Evolutionary conservation across 768 basidiomycete genomes (phyloP), one percentile per base, ranked within the genome.

Genomic region (Kwoniella europaea): DNA sequence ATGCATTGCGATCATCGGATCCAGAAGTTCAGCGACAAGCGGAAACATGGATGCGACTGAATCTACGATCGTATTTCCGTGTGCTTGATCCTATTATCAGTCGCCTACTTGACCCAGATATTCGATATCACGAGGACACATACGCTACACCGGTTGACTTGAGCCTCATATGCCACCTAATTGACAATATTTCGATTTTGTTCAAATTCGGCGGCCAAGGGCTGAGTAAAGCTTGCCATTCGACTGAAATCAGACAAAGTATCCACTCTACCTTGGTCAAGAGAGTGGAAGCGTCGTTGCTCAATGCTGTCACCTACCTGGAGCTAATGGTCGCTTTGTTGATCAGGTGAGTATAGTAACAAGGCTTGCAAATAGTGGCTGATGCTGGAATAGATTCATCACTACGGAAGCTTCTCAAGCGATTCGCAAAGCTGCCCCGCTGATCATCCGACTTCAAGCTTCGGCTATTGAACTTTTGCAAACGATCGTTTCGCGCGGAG

Each of bases 31-130:
- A 91, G 29, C 88, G 93, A 12, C 86, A 92, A 42, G 92, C 92
- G 15, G 96, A 98, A 82, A 94, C 94, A 0, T 99, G 97, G 97
- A 94, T 99, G 91, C 88, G 95, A 29, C 94, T 93, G 79, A 93
- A 90, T 76, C 86, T 98, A 41, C 92, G 91, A 81, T 95, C 94
- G 1, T 96, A 96, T 81, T 86, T 94, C 68, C 89, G 95, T n/a
- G 87, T 96, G 41, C 86, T 98, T 55, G 96, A 98, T 80, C 94
- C 95, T 0, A 87, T 98, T 10, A 82, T 98, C 29, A 57, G 60
- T 52, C 73, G 80, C 4, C 67, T 80, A 3, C 27, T 77, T 2
- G 69, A 71, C 10, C 57, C 62, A 10, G 13, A 13, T 10, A 67
- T 69, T 18, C 53, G n/a, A 15, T 62, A 52, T 29, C 41, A 50